phyloP scores from a whole-genome alignment of 2,329 filamentous ascomycete species.

The Thelonectria olida region DNA sequence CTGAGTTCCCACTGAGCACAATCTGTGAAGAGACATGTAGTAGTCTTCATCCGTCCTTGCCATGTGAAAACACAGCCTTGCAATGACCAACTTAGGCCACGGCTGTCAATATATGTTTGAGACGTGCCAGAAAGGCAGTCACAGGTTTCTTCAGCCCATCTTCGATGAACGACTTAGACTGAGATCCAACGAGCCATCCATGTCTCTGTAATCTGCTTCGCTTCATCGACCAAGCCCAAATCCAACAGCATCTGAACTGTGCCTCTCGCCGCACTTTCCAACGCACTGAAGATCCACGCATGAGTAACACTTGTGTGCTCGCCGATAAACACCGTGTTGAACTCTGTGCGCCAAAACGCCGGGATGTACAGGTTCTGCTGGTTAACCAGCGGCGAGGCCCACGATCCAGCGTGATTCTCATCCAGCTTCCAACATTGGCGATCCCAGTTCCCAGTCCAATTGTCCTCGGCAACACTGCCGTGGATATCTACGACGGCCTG shows the following conservation, averaged over 20 bases:
- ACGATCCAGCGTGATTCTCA: constrained; percentile 65
- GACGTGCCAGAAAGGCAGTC: too few relatives aligned
- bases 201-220: constrained; percentile 61
- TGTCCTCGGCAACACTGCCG: constrained; percentile 55
- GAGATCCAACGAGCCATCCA: constrained; percentile 69
- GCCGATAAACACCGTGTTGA: constrained; percentile 46
- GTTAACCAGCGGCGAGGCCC: constrained; percentile 59
- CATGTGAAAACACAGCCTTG: too few relatives aligned
- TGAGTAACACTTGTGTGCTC: constrained; percentile 62
- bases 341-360: constrained; percentile 68
- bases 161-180: background rate
- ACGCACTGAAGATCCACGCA: constrained; percentile 60
- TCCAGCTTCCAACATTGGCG: constrained; percentile 67
- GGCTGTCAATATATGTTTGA: too few relatives aligned
- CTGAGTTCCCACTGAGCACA: too few relatives aligned
- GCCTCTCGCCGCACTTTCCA: constrained; percentile 65
- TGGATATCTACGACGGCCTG: constrained; percentile 27
- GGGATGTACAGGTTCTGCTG: constrained; percentile 69
- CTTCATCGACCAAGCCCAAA: constrained; percentile 68
- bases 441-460: constrained; percentile 67
- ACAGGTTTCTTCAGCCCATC: background rate
- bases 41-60: too few relatives aligned
- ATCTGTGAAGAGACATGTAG: too few relatives aligned
- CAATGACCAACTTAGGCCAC: too few relatives aligned
- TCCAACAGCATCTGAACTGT: constrained; percentile 63